Base-by-base conservation (phyloP, 2,329 filamentous ascomycete species). In the Dactylonectria estremocensis region DNA sequence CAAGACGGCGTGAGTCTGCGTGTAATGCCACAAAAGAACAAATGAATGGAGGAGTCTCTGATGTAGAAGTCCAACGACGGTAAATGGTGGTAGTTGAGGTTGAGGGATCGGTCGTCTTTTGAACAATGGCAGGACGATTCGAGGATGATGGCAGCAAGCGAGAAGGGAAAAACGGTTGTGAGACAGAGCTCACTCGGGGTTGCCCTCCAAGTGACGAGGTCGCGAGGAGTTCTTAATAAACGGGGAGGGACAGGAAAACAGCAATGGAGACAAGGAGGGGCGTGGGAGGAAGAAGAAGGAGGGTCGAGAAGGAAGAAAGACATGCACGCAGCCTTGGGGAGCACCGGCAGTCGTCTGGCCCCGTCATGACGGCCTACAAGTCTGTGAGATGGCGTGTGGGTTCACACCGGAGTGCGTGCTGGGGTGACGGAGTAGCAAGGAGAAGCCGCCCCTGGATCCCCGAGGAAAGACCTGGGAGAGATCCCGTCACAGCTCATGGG, bases 291-390 rank as follows among this genome's bases (percentile, higher is more conserved):
- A 28, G 24, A 78, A 28, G 24, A 28, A 28, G 24, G 24, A 28
- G 4, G 24, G 24, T 28, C 24, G 79, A 80, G 73, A 80, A 78
- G 77, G 80, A 80, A 78, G 78, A 77, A 76, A 74, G 74, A 75
- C 71, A 66, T 72, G 71, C 71, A 71, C 61, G 60, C 66, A 73
- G 73, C 67, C 70, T 75, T 73, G 64, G 66, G 66, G 69, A 70
- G 69, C 68, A 77, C 59, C 71, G 60, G 70, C 66, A 76, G 69
- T 76, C 74, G 67, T 73, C 64, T 75, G 61, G 70, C 68, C 75
- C 74, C 69, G 69, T 76, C 76, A 74, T 72, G 69, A 72, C 66
- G 68, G 73, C 69, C 73, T 76, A 74, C 68, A 62, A 76, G 73
- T 70, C 72, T 76, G 74, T 68, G 63, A 76, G 73, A 77, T 76